A percentile compares a stretch with the other conserved stretches of the same genome.
These are phyloP conservation scores for Penicillium brasilianum DNA, from an alignment of 2,329 filamentous ascomycete genomes.

Conservation along the genomic window DNA sequence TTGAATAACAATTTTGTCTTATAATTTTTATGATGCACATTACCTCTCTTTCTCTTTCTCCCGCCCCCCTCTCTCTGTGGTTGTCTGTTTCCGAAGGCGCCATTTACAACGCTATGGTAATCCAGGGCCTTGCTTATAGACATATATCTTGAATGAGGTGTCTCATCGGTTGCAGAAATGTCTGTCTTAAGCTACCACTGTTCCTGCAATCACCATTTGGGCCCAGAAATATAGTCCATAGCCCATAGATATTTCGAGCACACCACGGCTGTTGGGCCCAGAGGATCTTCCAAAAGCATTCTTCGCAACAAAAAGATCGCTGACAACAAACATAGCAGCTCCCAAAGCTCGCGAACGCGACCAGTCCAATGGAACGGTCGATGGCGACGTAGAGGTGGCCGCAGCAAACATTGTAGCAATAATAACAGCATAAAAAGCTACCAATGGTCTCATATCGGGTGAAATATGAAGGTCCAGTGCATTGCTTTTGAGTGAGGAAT, in stretches of 20 bases:
- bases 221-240: background rate
- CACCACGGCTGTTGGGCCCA: background rate
- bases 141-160: background rate
- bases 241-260: background rate
- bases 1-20: too few relatives aligned
- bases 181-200: background rate
- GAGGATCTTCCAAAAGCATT: slow-evolving; percentile 33
- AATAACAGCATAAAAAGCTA: background rate
- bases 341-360: slow-evolving; percentile 33
- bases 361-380: background rate
- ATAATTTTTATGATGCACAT: too few relatives aligned
- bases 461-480: background rate
- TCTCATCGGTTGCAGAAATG: background rate
- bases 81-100: too few relatives aligned
- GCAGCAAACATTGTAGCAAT: background rate
- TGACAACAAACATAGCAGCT: slow-evolving; percentile 39
- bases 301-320: slow-evolving; percentile 39
- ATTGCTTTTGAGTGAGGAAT: background rate
- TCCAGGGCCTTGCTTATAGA: too few relatives aligned
- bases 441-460: background rate
- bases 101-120: too few relatives aligned
- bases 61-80: too few relatives aligned
- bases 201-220: background rate
- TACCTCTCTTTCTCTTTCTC: too few relatives aligned
- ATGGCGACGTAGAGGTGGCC: background rate